These are phyloP conservation scores for Fusarium transvaalense DNA, from an alignment of 2,329 filamentous ascomycete genomes.

Conservation along the genomic window DNA sequence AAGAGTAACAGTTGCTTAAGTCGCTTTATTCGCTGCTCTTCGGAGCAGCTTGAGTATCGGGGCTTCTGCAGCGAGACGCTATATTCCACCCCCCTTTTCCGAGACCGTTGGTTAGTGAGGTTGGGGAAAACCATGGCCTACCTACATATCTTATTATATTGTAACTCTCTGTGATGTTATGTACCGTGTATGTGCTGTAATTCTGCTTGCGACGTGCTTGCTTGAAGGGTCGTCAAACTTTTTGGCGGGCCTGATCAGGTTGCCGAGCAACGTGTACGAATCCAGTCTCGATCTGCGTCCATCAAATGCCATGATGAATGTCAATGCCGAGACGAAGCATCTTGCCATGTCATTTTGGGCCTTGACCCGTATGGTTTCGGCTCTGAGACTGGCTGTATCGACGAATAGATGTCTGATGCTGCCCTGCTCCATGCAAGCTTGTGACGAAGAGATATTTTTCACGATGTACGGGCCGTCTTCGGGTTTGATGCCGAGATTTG, in stretches of 20 bases:
- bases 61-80: conserved; percentile 71
- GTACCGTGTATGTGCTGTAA: not conserved
- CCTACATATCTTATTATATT: conserved; percentile 67
- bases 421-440: not conserved
- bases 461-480: conserved; percentile 39
- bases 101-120: conserved; percentile 91
- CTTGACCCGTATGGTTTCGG: conserved; percentile 5
- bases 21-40: conserved; percentile 75
- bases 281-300: not conserved
- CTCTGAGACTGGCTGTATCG: conserved; percentile 18
- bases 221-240: not conserved
- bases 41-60: conserved; percentile 73
- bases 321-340: not conserved
- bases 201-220: not conserved
- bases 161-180: conserved; percentile 1
- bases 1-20: conserved; percentile 76
- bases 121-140: conserved; percentile 88
- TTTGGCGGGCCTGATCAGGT: not conserved
- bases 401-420: conserved; percentile 13
- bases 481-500: conserved; percentile 31
- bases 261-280: not conserved
- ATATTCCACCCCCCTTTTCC: conserved; percentile 93
- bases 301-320: not conserved
- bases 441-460: not conserved
- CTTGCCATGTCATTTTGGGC: not conserved